phyloP scores from a whole-genome alignment of 2,329 filamentous ascomycete species.

The Cladosporium sp. region DNA sequence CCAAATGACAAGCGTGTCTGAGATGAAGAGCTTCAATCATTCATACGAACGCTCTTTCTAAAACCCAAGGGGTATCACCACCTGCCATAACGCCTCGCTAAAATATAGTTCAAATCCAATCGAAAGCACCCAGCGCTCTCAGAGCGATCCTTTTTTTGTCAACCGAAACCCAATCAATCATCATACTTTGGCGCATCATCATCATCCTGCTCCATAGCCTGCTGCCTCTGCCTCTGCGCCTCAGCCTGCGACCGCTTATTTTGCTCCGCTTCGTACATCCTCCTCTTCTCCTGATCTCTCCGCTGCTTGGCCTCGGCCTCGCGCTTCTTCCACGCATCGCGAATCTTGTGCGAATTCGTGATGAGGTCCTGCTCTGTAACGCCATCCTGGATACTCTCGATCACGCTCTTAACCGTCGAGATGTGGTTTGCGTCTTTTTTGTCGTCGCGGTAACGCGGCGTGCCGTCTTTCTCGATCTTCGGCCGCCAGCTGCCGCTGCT shows the following conservation, averaged over 20 bases:
- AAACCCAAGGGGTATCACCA: slow-evolving; percentile 10
- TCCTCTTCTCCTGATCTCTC: slow-evolving; percentile 17
- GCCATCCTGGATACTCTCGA: slow-evolving; percentile 82
- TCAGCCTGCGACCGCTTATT: slow-evolving; percentile 17
- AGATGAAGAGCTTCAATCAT: neutral
- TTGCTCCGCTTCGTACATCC: slow-evolving; percentile 13
- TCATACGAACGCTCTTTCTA: neutral
- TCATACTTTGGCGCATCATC: slow-evolving; percentile 24
- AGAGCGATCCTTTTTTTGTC: too few species aligned
- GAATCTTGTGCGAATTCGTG: slow-evolving; percentile 64
- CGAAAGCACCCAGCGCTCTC: too few species aligned
- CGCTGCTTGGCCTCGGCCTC: slow-evolving; percentile 26
- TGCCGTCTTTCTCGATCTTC: slow-evolving; percentile 44
- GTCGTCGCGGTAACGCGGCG: slow-evolving; percentile 83
- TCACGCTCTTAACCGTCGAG: slow-evolving; percentile 75
- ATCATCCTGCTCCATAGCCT: slow-evolving; percentile 16
- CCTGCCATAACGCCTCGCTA: slow-evolving; percentile 10
- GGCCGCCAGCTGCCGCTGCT: slow-evolving; percentile 71
- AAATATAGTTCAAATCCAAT: neutral
- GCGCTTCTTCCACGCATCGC: slow-evolving; percentile 72
- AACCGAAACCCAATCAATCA: slow-evolving; percentile 9
- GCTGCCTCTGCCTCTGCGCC: slow-evolving; percentile 11
- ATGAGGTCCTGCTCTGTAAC: slow-evolving; percentile 81
- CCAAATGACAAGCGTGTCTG: too few species aligned
- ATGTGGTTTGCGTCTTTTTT: slow-evolving; percentile 89